These are phyloP conservation scores for Trichomonas gallinae DNA, from an alignment of 208 protist species.

Conservation along the genomic window DNA sequence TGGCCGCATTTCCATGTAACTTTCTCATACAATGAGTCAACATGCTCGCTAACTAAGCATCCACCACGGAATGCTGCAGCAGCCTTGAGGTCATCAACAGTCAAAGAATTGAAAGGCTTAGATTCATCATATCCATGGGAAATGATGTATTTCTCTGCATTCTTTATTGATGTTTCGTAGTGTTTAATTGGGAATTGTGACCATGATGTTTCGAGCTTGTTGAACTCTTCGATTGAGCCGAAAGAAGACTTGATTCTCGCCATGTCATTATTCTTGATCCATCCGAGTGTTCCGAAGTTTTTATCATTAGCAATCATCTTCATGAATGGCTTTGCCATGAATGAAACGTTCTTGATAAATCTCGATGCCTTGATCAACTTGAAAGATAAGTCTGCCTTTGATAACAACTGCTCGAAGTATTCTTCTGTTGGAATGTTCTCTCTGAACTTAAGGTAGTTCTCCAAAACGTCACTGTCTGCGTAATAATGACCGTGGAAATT, in stretches of 20 bases:
- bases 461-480: neutral
- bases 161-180: no score
- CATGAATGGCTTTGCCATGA: neutral
- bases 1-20: no score
- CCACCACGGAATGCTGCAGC: no score
- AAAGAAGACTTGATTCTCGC: neutral
- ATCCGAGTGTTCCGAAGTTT: neutral
- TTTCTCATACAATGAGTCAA: no score
- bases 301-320: neutral
- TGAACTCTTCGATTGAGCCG: neutral
- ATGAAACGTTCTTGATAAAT: neutral
- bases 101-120: no score
- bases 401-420: neutral
- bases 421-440: neutral
- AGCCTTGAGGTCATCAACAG: no score
- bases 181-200: no score
- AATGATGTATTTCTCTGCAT: no score
- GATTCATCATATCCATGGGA: no score
- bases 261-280: neutral
- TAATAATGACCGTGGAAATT: neutral
- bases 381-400: neutral
- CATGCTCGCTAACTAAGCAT: no score
- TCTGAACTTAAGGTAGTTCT: neutral
- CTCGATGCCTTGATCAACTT: no score
- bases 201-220: no score